Base-by-base conservation (phyloP, 441 rosid species). In the Breynia disticha region DNA sequence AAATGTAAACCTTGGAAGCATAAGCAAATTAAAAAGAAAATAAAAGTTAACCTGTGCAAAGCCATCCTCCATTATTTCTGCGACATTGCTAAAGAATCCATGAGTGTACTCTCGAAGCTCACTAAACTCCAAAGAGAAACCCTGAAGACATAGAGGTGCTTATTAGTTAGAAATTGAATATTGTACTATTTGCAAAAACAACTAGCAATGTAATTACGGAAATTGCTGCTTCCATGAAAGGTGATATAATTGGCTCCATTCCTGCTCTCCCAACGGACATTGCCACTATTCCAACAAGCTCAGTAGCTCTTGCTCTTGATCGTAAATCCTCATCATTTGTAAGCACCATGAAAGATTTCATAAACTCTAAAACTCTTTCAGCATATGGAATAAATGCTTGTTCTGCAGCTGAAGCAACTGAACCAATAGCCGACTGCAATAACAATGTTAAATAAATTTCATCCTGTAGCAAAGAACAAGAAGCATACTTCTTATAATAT, bases 281-380 rank as follows among this genome's bases (percentile, higher is more conserved):
- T 39, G 97, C 95, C 52, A 90, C 93, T 66, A 94, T 90, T 69
- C 99, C 97, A 56, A 94, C 97, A 73, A 94, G 96, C 79, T 94
- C 99, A 16, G 99, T 90, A 43, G 99, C 82, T 74, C 99, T 82
- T 20, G 99, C 97, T 57, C 99, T 86, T 39, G 95, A 78, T 62
- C 91, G 82, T 46, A 94, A 95, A 77, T 86, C 99, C 66, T 82
- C 97, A 64, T 90, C 95, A 61, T 68, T 68, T 19, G 87, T 81
- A 51, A 94, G 97, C 60, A 94, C 95, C 97, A 94, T 79, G 80
- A 90, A 94, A 59, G 72, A 66, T 72, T 94, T 87, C 95, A 90
- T 80, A 59, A 78, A 65, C 73, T 90, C 97, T 50, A 94, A 66
- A 64, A 94, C 89, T 76, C 75, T 78, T 75, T 82, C 99, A 57